A percentile compares a stretch with the other conserved stretches of the same genome.
Conservation (phyloP, 2,329 filamentous ascomycete species). For the Botrytis pseudocinerea region DNA sequence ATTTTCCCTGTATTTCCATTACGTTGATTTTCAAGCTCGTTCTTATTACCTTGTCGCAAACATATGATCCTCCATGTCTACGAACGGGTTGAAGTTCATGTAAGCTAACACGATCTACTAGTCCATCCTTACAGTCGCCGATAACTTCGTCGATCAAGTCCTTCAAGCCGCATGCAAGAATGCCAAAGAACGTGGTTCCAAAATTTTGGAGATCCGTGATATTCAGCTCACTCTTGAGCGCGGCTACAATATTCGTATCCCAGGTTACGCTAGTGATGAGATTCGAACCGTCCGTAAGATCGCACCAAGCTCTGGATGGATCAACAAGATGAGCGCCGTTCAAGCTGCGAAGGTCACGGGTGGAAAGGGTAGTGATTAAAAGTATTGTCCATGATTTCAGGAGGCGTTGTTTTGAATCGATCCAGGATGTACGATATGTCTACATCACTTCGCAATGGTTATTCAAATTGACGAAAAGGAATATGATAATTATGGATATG, state of each 20-base stretch:
- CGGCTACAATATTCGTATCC: constrained; percentile 87
- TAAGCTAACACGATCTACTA: constrained; percentile 43
- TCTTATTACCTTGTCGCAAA: constrained; percentile 1
- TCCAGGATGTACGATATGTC: background rate
- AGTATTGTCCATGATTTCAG: background rate
- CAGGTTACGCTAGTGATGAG: constrained; percentile 92
- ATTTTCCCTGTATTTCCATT: constrained; percentile 20
- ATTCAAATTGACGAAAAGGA: background rate
- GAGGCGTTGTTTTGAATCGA: background rate
- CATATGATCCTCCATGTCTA: background rate
- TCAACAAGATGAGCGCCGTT: constrained; percentile 94
- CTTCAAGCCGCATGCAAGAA: constrained; percentile 84
- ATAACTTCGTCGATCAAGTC: constrained; percentile 93
- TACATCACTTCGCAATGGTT: background rate
- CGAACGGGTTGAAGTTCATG: background rate
- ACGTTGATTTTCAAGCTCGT: constrained; percentile 1
- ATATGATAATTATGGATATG: background rate
- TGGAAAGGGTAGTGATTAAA: constrained; percentile 39
- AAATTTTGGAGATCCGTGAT: constrained; percentile 85
- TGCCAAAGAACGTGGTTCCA: constrained; percentile 88
- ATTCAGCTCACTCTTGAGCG: constrained; percentile 81
- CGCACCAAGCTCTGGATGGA: constrained; percentile 84
- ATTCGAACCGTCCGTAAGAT: constrained; percentile 92
- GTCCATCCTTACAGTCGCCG: constrained; percentile 85
- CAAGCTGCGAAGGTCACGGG: constrained; percentile 85